Evolutionary conservation across 164 flowering plant genomes (phyloP).

Genomic region (Umbellularia californica): DNA sequence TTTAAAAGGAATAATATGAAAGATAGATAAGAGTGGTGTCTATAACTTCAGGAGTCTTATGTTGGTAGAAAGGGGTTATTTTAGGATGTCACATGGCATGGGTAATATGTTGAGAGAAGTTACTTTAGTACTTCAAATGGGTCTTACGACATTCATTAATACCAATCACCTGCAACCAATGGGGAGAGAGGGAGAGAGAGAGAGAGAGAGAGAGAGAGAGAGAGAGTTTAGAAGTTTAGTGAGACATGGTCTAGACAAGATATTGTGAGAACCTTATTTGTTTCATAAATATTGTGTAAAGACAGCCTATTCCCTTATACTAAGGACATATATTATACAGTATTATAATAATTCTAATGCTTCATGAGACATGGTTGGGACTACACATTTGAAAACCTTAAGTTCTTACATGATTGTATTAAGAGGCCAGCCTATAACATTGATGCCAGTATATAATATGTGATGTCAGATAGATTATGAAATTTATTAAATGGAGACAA

Average conservation of each 20-base stretch:
- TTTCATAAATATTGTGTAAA: background rate
- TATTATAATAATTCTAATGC: background rate
- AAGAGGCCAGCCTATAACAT: background rate
- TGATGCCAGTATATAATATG: background rate
- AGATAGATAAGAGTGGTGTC: background rate
- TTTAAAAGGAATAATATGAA: background rate
- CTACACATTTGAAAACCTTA: background rate
- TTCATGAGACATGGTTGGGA: slow-evolving; percentile 1
- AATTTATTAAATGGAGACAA: background rate
- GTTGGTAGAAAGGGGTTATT: background rate
- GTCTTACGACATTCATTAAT: background rate
- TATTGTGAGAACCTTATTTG: background rate
- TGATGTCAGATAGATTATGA: background rate
- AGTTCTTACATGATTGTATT: background rate
- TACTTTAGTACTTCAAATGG: background rate
- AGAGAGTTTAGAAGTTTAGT: background rate
- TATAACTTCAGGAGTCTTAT: too few relatives aligned
- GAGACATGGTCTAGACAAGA: background rate
- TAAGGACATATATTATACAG: background rate
- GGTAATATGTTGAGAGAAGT: background rate
- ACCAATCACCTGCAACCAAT: background rate
- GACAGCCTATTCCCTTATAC: background rate
- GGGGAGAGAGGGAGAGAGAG: background rate
- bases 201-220: slow-evolving; percentile 1
- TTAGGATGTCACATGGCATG: slow-evolving; percentile 1